A percentile compares a stretch with the other conserved stretches of the same genome.
These are phyloP conservation scores for Phytophthora macrochlamydospora DNA, from an alignment of 352 stramenopile genomes.

Conservation along the genomic window DNA sequence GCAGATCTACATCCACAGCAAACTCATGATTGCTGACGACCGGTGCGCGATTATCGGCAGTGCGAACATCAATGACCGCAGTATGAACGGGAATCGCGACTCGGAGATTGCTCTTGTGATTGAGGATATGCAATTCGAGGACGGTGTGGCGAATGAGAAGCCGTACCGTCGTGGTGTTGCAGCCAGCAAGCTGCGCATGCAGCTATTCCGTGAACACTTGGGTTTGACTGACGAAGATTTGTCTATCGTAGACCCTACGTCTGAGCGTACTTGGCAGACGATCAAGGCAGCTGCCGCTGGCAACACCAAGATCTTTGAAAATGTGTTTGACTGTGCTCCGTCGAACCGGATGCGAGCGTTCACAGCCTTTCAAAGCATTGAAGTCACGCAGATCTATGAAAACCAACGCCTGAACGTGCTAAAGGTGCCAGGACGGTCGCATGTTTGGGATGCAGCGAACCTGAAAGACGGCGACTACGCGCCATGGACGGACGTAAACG, in stretches of 20 bases:
- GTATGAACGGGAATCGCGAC: slow-evolving; percentile 92
- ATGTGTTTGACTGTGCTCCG: slow-evolving; percentile 84
- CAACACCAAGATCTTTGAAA: slow-evolving; percentile 85
- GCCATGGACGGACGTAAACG: slow-evolving; percentile 87
- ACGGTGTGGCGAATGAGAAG: slow-evolving; percentile 78
- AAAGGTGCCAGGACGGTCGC: slow-evolving; percentile 58
- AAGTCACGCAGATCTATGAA: slow-evolving; percentile 87
- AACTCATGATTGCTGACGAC: slow-evolving; percentile 92
- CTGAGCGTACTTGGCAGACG: slow-evolving; percentile 65
- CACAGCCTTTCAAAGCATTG: slow-evolving; percentile 73
- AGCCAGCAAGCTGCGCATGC: slow-evolving; percentile 69
- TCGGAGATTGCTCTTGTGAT: slow-evolving; percentile 88
- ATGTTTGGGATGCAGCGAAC: slow-evolving; percentile 78
- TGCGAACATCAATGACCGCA: slow-evolving; percentile 96
- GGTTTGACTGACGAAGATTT: slow-evolving; percentile 66
- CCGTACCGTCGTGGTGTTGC: slow-evolving; percentile 65
- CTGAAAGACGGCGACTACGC: slow-evolving; percentile 85
- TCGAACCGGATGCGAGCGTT: slow-evolving; percentile 85
- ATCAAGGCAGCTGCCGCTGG: slow-evolving; percentile 58
- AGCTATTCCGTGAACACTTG: slow-evolving; percentile 86
- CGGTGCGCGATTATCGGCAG: slow-evolving; percentile 90
- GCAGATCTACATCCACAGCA: slow-evolving; percentile 94
- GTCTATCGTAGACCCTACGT: slow-evolving; percentile 58
- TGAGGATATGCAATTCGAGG: slow-evolving; percentile 83
- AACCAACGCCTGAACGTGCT: slow-evolving; percentile 89